Conservation (phyloP, 2,329 filamentous ascomycete species). For the Lachnum nothofagi region DNA sequence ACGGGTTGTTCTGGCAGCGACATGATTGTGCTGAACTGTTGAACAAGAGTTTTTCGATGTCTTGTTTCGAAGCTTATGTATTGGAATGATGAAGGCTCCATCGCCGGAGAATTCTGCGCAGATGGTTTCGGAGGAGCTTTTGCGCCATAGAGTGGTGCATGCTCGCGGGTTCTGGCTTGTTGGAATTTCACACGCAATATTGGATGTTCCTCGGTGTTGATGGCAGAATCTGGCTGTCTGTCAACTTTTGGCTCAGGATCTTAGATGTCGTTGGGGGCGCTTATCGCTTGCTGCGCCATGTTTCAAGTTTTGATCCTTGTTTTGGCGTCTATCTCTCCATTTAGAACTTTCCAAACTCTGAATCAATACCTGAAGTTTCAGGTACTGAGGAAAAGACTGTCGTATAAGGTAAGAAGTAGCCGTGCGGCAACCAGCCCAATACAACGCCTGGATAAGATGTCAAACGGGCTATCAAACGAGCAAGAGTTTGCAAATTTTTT, state of each 20-base stretch:
- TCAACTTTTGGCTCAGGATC: no score
- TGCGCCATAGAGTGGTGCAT: no score
- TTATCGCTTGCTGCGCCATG: conserved; percentile 4
- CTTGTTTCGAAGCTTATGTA: no score
- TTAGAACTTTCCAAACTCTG: neutral
- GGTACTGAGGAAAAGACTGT: neutral
- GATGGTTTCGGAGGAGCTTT: no score
- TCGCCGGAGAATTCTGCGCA: no score
- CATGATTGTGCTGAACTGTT: conserved; percentile 2
- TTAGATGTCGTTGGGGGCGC: conserved; percentile 1
- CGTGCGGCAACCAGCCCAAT: neutral
- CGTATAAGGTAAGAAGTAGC: conserved; percentile 11
- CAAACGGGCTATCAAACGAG: neutral
- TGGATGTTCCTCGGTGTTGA: no score
- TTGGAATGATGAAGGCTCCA: no score
- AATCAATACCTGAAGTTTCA: neutral
- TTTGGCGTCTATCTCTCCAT: conserved; percentile 1
- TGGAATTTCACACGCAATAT: no score
- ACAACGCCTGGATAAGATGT: conserved; percentile 1
- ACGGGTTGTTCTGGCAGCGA: conserved; percentile 6
- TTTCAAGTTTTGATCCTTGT: neutral
- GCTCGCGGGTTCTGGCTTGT: no score
- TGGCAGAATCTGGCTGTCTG: conserved; percentile 11
- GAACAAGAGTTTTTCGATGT: conserved; percentile 1
- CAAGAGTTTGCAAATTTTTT: no score